Base-by-base conservation (phyloP, 495 filamentous ascomycete genomes). In the Hypoxylon rickii region DNA sequence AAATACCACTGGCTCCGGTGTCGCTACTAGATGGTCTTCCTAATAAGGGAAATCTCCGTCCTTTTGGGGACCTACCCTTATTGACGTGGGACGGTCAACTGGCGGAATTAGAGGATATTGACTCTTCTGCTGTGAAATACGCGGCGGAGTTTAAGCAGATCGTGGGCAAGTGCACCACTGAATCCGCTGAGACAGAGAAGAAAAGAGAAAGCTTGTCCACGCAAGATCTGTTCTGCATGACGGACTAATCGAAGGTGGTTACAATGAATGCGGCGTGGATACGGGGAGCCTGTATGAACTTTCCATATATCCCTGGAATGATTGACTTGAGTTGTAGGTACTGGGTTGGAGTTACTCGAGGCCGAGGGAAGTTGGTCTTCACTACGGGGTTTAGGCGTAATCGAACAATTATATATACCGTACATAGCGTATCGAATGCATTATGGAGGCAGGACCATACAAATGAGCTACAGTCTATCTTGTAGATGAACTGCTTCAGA, bases 1-100 rank as follows among this genome's bases (percentile, higher is more conserved):
- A 74, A 49, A 53, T 58, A n/a, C 44, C 54, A 21, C 60, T 75
- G 3, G 48, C 68, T 0, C 33, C 62, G 1, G 58, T 66, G 0
- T 57, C 64, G n/a, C 48, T 77, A 10, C 64, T 77, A 0, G 72
- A 76, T 3, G 73, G 64, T 17, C 64, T 78, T 21, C 70, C 72
- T 1, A 58, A 60, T 11, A 39, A 61, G 1, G 75, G 72, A 10
- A 60, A 51, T 2, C 49, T 79, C 31, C 51, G 66, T 18, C 53
- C 67, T 4, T 68, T 79, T 29, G 55, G 66, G 8, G 65, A 73
- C 1, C 57, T 80, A 45, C 70, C 76, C 7, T 39, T 77, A 37
- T n/a, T 76, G 34, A 32, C 54, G 0, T 80, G 75, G 75, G 71
- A 77, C 16, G 77, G 77, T 5, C 50, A 15, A 21, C 3, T 47